Evolutionary conservation across 352 stramenopile genomes (phyloP).

Genomic region (Phytophthora sojae): DNA sequence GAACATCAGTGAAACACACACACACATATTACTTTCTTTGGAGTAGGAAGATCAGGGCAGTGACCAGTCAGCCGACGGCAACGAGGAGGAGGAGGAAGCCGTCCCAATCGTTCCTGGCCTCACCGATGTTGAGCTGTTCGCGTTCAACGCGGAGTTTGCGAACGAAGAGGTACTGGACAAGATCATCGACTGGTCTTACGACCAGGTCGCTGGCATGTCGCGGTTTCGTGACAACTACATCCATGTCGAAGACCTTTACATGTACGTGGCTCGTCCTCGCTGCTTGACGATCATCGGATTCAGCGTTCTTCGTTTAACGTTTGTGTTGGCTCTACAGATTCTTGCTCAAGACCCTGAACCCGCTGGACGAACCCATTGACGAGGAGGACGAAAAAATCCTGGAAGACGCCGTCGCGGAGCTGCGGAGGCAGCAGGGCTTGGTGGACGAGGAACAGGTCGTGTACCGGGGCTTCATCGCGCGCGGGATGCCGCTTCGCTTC

Average conservation of each 20-base stretch:
- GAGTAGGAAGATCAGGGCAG: constrained; percentile 2
- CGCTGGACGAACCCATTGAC: constrained; percentile 55
- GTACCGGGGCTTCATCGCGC: constrained; percentile 61
- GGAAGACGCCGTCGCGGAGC: constrained; percentile 34
- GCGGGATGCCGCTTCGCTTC: constrained; percentile 60
- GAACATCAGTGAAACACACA: not conserved
- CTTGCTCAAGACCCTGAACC: constrained; percentile 67
- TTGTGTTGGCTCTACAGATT: constrained; percentile 36
- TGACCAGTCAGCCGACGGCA: not conserved
- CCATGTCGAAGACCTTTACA: constrained; percentile 58
- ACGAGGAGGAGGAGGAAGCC: constrained; percentile 20
- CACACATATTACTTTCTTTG: not conserved
- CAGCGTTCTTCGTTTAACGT: not conserved
- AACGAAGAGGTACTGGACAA: constrained; percentile 54
- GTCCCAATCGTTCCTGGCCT: constrained; percentile 46
- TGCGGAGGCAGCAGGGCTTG: constrained; percentile 58
- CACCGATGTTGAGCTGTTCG: constrained; percentile 53
- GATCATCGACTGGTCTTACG: constrained; percentile 76
- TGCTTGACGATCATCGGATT: not conserved
- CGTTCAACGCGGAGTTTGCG: constrained; percentile 68
- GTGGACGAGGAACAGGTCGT: constrained; percentile 53
- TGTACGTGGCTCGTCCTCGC: constrained; percentile 30
- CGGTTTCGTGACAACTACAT: constrained; percentile 57
- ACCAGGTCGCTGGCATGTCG: constrained; percentile 46
- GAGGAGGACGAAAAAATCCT: constrained; percentile 52